Base-by-base conservation (phyloP, 73 alveolate genomes). In the Paramecium primaurelia region DNA sequence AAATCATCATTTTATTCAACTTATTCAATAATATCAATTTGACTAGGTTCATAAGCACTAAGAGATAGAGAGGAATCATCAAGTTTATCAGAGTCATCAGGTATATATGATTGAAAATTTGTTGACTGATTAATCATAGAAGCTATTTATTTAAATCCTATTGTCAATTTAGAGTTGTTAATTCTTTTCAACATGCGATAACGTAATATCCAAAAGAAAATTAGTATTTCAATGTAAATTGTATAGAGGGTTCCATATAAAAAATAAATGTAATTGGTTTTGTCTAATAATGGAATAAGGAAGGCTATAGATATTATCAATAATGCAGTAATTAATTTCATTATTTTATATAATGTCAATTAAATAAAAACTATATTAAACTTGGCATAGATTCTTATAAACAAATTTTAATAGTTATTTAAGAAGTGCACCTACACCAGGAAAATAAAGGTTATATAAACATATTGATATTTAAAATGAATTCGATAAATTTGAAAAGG, bases 391-490 rank as follows among this genome's bases (percentile, higher is more conserved):
- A 71, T 89, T 71, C 64, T 36, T 89, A 51, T 44, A 89, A 51
- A 89, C 94, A 12, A 71, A 89, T 64, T 89, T 89, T 32, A 71
- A 89, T 71, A 83, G 75, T 34, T 89, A 59, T 83, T 32, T 89
- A 54, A 89, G 94, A 89, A 34, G 69, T 44, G 94, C 90, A 2
- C 88, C 86, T 32, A 89, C 58, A 2, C 59, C 59, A 44, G 84
- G 84, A 2, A 89, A 89, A 51, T 44, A 89, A 91, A 85, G 98
- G 14, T 84, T 85, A 69, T 96, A 96, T 77, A 93, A 94, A 51
- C 95, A 96, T 58, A 93, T 96, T 30, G 97, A 96, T 77, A 83
- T 96, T 32, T 14, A 92, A 42, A 93, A 94, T 80, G 94, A 94
- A 26, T 96, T 96, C 49, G 96, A 94, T 58, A 83, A 89, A 8